Percentiles rank a stretch among this genome's conserved stretches.
phyloP scores from a whole-genome alignment of 164 flowering plant species.

The Berberis vulgaris region DNA sequence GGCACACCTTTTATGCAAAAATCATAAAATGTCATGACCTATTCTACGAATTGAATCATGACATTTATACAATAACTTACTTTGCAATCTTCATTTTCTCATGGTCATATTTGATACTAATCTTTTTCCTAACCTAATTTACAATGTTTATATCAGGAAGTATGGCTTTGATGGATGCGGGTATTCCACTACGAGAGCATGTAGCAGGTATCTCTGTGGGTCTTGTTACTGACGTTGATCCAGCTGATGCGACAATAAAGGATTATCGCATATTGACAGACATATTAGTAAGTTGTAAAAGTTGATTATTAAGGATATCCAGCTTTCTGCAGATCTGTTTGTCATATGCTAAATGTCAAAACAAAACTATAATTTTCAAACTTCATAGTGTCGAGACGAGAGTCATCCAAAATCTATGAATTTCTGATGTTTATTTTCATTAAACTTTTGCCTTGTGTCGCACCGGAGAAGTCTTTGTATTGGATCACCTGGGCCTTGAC shows the following conservation, averaged over 20 bases:
- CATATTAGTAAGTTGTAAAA: slow-evolving; percentile 58
- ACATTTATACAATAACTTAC: too few relatives aligned
- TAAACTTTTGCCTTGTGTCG: too few relatives aligned
- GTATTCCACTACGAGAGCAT: slow-evolving; percentile 79
- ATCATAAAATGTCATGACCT: too few relatives aligned
- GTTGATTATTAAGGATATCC: background rate
- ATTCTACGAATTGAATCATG: too few relatives aligned
- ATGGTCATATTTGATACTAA: background rate
- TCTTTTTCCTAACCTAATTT: background rate
- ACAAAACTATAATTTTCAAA: too few relatives aligned
- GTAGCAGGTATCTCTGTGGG: slow-evolving; percentile 98
- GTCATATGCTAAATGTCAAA: background rate
- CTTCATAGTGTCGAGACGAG: too few relatives aligned
- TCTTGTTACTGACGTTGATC: slow-evolving; percentile 81
- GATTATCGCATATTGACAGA: slow-evolving; percentile 89
- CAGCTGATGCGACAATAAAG: slow-evolving; percentile 52
- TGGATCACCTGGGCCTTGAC: too few relatives aligned
- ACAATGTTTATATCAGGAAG: slow-evolving; percentile 47
- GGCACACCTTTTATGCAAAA: too few relatives aligned
- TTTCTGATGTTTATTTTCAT: too few relatives aligned
- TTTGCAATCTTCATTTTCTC: too few relatives aligned
- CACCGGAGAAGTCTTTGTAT: too few relatives aligned
- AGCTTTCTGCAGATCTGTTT: background rate
- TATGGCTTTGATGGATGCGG: slow-evolving; percentile 99
- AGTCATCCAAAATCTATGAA: too few relatives aligned